Conservation (phyloP, 1,284 basidiomycete genomes). For the Marasmius fiardii region DNA sequence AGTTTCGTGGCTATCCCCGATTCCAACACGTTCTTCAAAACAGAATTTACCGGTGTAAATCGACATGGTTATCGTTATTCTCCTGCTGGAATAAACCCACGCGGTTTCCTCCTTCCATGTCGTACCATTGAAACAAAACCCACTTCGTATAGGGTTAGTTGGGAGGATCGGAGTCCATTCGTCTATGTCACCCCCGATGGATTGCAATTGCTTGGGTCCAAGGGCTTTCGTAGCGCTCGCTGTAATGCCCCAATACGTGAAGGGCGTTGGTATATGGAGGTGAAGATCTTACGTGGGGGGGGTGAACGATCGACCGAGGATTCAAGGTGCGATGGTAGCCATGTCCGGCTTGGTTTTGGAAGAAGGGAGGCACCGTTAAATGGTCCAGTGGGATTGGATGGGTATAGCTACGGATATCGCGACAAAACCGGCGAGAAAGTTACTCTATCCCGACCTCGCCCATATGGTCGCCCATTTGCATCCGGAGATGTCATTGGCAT, state of each 20-base stretch:
- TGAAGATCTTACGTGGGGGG: constrained; percentile 75
- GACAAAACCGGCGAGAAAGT: constrained; percentile 94
- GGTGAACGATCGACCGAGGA: constrained; percentile 54
- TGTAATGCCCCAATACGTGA: constrained; percentile 88
- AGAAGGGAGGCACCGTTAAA: constrained; percentile 91
- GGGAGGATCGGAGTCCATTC: constrained; percentile 85
- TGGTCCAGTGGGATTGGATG: constrained; percentile 91
- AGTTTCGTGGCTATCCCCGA: constrained; percentile 56
- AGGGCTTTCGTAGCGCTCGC: constrained; percentile 88
- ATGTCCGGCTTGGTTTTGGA: constrained; percentile 91
- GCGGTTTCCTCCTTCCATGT: constrained; percentile 58
- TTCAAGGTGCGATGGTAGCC: constrained; percentile 60
- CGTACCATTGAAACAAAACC: constrained; percentile 80
- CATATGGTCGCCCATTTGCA: constrained; percentile 74
- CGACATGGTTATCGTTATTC: constrained; percentile 77
- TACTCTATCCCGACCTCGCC: constrained; percentile 75
- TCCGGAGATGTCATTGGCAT: constrained; percentile 92
- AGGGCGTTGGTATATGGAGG: constrained; percentile 95
- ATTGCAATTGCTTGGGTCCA: constrained; percentile 74
- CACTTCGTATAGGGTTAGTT: constrained; percentile 64
- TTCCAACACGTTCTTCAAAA: constrained; percentile 54
- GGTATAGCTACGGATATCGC: constrained; percentile 88
- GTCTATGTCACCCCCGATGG: constrained; percentile 84
- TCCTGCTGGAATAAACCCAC: constrained; percentile 72
- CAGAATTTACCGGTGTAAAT: constrained; percentile 70